phyloP scores from a whole-genome alignment of 148 eudicot species.

The Cornus suecica region DNA sequence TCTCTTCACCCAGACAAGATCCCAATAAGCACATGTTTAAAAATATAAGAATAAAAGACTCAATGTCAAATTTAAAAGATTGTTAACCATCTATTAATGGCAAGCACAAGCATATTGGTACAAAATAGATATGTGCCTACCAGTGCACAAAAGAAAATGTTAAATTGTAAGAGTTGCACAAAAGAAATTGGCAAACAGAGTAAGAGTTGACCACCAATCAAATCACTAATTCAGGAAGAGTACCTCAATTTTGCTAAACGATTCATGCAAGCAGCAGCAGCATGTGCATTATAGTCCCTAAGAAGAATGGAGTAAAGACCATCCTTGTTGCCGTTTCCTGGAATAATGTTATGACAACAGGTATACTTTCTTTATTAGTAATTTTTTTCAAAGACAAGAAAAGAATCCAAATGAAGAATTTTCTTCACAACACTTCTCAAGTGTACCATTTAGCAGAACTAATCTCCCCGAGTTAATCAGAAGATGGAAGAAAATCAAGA shows the following conservation, averaged over 20 bases:
- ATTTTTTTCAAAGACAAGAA: background rate
- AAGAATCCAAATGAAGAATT: background rate
- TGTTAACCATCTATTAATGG: background rate
- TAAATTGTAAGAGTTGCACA: background rate
- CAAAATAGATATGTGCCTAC: background rate
- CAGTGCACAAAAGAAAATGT: background rate
- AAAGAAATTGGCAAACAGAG: background rate
- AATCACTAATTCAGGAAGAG: background rate
- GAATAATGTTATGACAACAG: background rate
- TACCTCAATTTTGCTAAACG: slow-evolving; percentile 95
- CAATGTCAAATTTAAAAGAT: background rate
- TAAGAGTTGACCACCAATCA: background rate
- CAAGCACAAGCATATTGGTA: background rate
- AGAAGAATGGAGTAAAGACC: slow-evolving; percentile 96
- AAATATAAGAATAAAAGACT: too few species aligned
- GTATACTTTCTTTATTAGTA: background rate
- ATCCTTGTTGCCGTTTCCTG: slow-evolving; percentile 95
- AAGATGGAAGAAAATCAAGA: background rate
- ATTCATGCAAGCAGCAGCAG: slow-evolving; percentile 97
- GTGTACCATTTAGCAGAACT: background rate
- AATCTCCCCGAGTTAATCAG: background rate
- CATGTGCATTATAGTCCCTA: slow-evolving; percentile 86
- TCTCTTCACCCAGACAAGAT: too few species aligned
- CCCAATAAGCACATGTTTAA: too few species aligned
- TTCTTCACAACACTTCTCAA: background rate